Base-by-base conservation (phyloP, 768 basidiomycete genomes). In the Termitomyces eurrhizus region DNA sequence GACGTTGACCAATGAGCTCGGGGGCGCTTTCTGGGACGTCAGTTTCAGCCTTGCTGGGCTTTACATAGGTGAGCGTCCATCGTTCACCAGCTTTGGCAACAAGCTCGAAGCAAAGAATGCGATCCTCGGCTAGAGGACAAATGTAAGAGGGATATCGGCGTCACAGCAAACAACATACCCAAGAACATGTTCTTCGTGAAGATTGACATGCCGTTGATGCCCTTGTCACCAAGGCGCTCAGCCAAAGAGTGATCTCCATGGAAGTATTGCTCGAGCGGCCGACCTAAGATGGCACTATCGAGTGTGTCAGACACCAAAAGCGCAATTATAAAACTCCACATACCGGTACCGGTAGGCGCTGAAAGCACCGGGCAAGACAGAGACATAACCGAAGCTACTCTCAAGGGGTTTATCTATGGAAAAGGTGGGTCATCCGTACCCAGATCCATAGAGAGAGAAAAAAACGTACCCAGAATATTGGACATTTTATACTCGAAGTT, bases 401-500 rank as follows among this genome's bases (percentile, higher is more conserved):
- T 98, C 95, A 45, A 95, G 79, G 0, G 95, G 95, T 72, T 97
- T 95, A 73, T 95, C 93, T 88, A 58, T 14, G 57, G 29, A 29
- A 21, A 21, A 8, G 3, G 64, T 55, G 1, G 60, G 39, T 18
- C 29, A 26, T 37, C 39, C 21, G 11, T 32, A 16, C 21, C 14
- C n/a, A 41, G 44, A 21, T 49, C 2, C 11, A 42, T 36, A 7
- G 29, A 13, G 49, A 29, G 46, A 21, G 21, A 1, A 21, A 21
- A 14, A 33, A 35, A 61, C 80, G 51, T 67, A 87, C 88, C 90
- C 35, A 98, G 81, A 69, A 98, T 96, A 75, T 98, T 97, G 49
- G 92, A 95, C 92, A 97, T 95, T 77, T 94, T 96, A 77, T 97
- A 97, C 77, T 95, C 94, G 67, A 95, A 95, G 76, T 98, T 97